Evolutionary conservation across 768 basidiomycete species (phyloP), one percentile per base, ranked within the genome.

Genomic region (Leucosporidium creatinivorum): DNA sequence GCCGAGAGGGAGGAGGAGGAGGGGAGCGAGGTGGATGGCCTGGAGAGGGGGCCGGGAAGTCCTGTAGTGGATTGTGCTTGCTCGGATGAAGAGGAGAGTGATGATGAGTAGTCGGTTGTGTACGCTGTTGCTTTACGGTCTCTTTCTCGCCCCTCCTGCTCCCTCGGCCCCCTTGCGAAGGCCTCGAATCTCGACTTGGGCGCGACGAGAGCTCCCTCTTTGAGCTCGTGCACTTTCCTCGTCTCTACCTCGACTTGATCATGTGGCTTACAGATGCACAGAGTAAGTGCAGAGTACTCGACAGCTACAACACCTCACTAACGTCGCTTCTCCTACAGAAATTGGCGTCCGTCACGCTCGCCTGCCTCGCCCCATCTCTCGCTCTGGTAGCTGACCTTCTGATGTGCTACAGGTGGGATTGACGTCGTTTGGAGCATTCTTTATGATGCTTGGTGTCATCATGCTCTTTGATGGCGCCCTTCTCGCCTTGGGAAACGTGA

Each of bases 391-490:
- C 33, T 18, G 30, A 63, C 60, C 33, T 39, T 56, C 54, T 21
- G 19, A 78, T 93, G 91, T 94, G 82, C 94, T 96, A 74, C 92
- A 94, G 73, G 93, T 98, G 66, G 93, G 91, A 59, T 85, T 98
- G 72, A 97, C 94, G 54, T 89, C 93, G 23, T 96, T 96, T 75
- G 96, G 96, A 62, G 87, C 84, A 49, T 82, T 94, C 68, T 99
- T 99, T 82, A 94, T 98, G 89, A 82, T 98, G 76, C 83, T 99
- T 49, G 96, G 96, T 31, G 87, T 99, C 52, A 85, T 98, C 82
- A 85, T 97, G 72, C 87, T 99, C 81, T 98, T 99, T 72, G 96
- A 99, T 80, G 91, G 91, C 59, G 89, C 92, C 13, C 83, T 99
- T 30, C 83, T 98, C 51, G 94, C 96, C 26, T 85, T 99, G n/a